Percentiles rank a stretch among this genome's conserved stretches.
These are phyloP conservation scores for Amanita subjunquillea DNA, from an alignment of 768 basidiomycete species.

Conservation along the genomic window DNA sequence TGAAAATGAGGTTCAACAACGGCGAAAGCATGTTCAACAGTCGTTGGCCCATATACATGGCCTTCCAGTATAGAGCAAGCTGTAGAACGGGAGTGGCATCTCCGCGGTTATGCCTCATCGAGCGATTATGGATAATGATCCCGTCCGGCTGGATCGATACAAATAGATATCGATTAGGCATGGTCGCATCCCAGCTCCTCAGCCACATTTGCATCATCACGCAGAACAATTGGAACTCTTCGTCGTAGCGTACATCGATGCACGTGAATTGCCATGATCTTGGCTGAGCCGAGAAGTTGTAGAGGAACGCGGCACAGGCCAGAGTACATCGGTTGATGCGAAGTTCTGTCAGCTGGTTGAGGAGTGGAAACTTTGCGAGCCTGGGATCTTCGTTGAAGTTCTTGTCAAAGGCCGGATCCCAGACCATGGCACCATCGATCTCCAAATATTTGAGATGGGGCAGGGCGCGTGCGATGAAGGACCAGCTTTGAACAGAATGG, in stretches of 20 bases:
- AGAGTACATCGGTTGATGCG: neutral
- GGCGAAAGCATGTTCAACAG: neutral
- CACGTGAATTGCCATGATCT: neutral
- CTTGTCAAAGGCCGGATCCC: neutral
- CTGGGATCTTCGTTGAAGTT: too few species aligned
- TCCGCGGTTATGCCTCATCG: neutral
- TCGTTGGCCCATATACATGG: neutral
- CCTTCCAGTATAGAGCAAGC: neutral
- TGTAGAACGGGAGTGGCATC: neutral
- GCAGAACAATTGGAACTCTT: neutral
- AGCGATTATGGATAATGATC: slow-evolving; percentile 1
- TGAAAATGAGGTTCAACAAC: neutral
- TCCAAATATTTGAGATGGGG: neutral
- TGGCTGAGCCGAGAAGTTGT: neutral
- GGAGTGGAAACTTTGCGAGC: neutral
- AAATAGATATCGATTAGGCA: neutral
- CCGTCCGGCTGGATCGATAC: neutral
- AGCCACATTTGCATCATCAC: neutral
- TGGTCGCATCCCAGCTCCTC: neutral
- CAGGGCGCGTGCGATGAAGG: neutral
- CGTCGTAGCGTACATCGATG: neutral
- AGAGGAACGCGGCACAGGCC: neutral
- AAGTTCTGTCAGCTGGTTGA: neutral
- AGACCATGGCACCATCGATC: neutral
- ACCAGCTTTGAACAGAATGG: neutral